Base-by-base conservation (phyloP, 2,329 filamentous ascomycete genomes). In the Juglanconis oblonga region DNA sequence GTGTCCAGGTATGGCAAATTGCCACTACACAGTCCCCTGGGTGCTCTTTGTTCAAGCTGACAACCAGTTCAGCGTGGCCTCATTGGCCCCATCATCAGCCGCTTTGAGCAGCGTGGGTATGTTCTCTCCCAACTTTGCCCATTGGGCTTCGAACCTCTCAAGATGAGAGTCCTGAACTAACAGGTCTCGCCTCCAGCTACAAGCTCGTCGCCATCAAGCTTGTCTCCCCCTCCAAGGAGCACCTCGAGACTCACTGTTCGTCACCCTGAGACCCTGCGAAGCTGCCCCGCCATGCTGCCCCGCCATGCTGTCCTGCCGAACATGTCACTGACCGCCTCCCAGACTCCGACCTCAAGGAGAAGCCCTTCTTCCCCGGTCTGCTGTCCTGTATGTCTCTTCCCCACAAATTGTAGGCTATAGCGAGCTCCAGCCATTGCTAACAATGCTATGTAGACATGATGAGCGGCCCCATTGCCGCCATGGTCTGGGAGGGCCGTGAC, bases 121-220 rank as follows among this genome's bases (percentile, higher is more conserved):
- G 87, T 79, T 49, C 42, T 53, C 53, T 40, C 36, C 48, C 32
- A n/a, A 13, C 44, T 1, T 5, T 9, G 5, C 3, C 51, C 36
- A 47, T 62, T 51, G 40, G 14, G 29, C 57, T 14, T 48, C 60
- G 31, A 47, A 24, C 24, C 44, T n/a, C 3, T 8, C 33, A 48
- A 49, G 57, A 33, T 60, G 55, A 52, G 62, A 49, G 63, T 33
- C 17, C 5, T 29, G 3, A 38, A 36, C 49, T 13, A 38, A 17
- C n/a, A 66, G 38, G 11, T 36, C 8, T 38, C 6, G 57, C 51
- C 13, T 62, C 67, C 70, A 92, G 93, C 82, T 98, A 91, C 91
- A 98, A 98, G 89, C 92, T 99, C 73, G 92, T 86, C 72, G 95
- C 92, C 79, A 91, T 99, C 86, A 99, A 99, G 91, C 88, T 99